These are phyloP conservation scores for Pinus taeda DNA, from an alignment of 75 land plant species.

Conservation along the genomic window DNA sequence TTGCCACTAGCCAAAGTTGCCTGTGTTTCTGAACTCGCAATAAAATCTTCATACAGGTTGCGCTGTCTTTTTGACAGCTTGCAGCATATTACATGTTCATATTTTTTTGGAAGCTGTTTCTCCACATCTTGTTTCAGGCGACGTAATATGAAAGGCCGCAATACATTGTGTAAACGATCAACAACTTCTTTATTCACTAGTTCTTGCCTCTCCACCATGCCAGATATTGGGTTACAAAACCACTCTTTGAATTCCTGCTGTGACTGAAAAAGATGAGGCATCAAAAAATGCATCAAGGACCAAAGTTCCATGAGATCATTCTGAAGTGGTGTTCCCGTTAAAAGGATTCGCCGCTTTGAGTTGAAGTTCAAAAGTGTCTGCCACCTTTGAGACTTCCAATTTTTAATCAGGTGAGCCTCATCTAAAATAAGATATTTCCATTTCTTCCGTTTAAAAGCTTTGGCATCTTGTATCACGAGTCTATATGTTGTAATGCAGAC, in stretches of 20 bases:
- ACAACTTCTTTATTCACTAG: conserved; percentile 92
- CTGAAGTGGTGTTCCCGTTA: conserved; percentile 98
- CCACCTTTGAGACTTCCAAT: conserved; percentile 99
- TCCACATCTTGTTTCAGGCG: conserved; percentile 98
- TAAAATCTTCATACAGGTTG: conserved; percentile 97
- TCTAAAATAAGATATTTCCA: conserved; percentile 98
- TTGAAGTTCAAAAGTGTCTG: conserved; percentile 98
- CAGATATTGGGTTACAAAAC: conserved; percentile 96
- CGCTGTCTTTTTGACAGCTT: conserved; percentile 91
- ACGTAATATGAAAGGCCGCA: conserved; percentile 92
- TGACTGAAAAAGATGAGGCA: conserved; percentile 99
- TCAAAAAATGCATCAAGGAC: conserved; percentile 99
- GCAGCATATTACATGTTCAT: conserved; percentile 93
- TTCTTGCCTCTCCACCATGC: conserved; percentile 98
- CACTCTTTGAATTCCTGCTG: conserved; percentile 99
- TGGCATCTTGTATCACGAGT: conserved; percentile 97
- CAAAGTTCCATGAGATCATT: conserved; percentile 99
- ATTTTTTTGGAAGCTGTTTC: conserved; percentile 92
- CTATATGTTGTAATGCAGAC: conserved; percentile 98
- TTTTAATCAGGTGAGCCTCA: conserved; percentile 98
- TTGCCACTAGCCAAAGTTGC: conserved; percentile 92
- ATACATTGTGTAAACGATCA: conserved; percentile 96
- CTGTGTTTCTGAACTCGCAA: conserved; percentile 99
- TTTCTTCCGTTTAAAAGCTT: conserved; percentile 96
- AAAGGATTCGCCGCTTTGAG: conserved; percentile 89